Conservation (phyloP, 2,329 filamentous ascomycete genomes). For the Trichoderma sp. region DNA sequence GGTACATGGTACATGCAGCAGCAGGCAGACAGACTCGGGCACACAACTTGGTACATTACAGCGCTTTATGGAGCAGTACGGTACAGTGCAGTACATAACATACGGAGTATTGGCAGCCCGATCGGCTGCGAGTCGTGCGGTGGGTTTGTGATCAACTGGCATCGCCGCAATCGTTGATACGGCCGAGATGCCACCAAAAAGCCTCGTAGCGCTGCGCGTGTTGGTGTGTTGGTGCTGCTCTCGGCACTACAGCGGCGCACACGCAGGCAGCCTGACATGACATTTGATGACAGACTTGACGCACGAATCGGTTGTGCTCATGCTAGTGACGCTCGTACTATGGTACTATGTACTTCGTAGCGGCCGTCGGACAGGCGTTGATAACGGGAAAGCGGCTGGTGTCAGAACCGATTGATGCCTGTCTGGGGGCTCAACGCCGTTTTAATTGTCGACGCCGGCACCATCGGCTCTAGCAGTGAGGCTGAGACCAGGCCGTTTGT, state of each 20-base stretch:
- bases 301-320: not conserved
- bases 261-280: not conserved
- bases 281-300: not conserved
- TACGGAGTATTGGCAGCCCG: no score
- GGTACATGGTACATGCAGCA: not conserved
- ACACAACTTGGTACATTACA: not conserved
- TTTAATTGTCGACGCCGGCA: not conserved
- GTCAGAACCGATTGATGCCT: not conserved
- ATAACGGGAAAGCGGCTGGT: not conserved
- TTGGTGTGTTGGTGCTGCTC: not conserved
- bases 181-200: not conserved
- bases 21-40: no score
- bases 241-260: conserved; percentile 9
- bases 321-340: not conserved
- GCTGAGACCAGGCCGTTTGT: not conserved
- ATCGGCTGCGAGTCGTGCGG: not conserved
- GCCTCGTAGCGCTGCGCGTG: not conserved
- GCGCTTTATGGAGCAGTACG: not conserved
- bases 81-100: no score
- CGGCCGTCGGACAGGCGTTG: not conserved
- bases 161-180: not conserved
- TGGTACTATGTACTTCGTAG: not conserved
- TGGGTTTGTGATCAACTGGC: not conserved
- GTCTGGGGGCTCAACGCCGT: not conserved
- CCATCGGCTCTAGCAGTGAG: not conserved